Evolutionary conservation across 164 flowering plant genomes (phyloP).

Genomic region (Sedum album): DNA sequence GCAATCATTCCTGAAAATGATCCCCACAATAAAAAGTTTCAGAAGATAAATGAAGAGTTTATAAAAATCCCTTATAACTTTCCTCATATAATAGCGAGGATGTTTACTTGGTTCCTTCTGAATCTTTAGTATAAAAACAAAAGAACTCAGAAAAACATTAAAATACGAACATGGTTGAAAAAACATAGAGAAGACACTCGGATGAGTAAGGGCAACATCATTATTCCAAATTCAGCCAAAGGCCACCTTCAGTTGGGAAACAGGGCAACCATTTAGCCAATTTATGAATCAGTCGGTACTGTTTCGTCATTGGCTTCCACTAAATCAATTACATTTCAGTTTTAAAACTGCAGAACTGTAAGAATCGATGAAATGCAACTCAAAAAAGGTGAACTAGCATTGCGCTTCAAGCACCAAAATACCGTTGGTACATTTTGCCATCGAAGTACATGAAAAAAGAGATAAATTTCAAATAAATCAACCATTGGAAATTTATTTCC

Average conservation of each 20-base stretch:
- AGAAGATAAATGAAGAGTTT: background rate
- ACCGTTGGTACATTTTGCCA: too few relatives aligned
- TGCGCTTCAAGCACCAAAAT: too few relatives aligned
- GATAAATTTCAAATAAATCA: too few relatives aligned
- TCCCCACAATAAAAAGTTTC: too few relatives aligned
- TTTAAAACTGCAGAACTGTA: too few relatives aligned
- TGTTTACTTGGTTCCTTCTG: background rate
- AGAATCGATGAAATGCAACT: too few relatives aligned
- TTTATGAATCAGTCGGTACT: conserved; percentile 21
- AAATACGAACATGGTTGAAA: too few relatives aligned
- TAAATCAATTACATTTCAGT: conserved; percentile 16
- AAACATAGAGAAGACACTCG: background rate
- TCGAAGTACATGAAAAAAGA: too few relatives aligned
- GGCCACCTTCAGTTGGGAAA: background rate
- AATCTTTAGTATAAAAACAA: background rate
- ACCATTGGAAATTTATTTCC: too few relatives aligned
- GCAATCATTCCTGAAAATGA: background rate
- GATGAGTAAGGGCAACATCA: conserved; percentile 6
- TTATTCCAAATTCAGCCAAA: background rate
- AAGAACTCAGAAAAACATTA: background rate
- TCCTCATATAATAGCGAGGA: background rate
- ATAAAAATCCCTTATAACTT: background rate
- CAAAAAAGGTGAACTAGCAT: too few relatives aligned
- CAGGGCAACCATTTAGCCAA: background rate
- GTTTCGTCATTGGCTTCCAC: conserved; percentile 31